phyloP scores from a whole-genome alignment of 2,329 filamentous ascomycete species.

The Trichophyton benhamiae region DNA sequence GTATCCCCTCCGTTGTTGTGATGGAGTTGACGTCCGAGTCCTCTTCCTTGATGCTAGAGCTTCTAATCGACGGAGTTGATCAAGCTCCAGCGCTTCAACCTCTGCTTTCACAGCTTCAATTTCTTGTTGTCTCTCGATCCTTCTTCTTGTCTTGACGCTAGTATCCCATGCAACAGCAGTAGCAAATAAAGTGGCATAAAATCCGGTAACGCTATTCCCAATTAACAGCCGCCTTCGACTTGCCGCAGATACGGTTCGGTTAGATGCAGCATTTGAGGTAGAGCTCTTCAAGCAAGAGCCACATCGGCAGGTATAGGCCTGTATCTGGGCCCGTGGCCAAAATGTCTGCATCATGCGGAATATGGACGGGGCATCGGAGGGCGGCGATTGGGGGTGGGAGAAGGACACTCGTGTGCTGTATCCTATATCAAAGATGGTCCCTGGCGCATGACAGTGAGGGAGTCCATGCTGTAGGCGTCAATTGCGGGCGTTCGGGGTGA shows the following conservation, averaged over 20 bases:
- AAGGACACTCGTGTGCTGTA: not conserved
- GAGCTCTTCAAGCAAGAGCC: constrained; percentile 30
- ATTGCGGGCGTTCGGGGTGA: not conserved
- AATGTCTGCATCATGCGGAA: constrained; percentile 32
- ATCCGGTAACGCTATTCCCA: constrained; percentile 32
- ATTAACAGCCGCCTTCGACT: constrained; percentile 29
- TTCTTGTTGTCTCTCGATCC: constrained; percentile 31
- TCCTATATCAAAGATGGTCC: not conserved
- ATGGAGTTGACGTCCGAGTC: constrained; percentile 12
- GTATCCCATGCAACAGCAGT: constrained; percentile 32
- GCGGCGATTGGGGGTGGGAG: not conserved
- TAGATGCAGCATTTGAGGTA: constrained; percentile 23
- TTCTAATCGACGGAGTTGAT: constrained; percentile 27
- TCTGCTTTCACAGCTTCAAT: constrained; percentile 34
- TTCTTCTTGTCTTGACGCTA: constrained; percentile 28
- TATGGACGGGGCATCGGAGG: not conserved
- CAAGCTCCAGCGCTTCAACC: constrained; percentile 27
- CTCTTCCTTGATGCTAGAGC: constrained; percentile 21
- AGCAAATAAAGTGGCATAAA: constrained; percentile 35
- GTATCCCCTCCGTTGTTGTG: constrained; percentile 16
- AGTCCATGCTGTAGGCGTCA: not conserved
- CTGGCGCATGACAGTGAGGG: not conserved
- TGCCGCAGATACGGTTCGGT: constrained; percentile 25
- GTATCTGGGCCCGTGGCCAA: constrained; percentile 31
- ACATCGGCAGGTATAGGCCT: constrained; percentile 29